Evolutionary conservation across 1,284 basidiomycete species (phyloP).

Genomic region (Pholiota adiposa): DNA sequence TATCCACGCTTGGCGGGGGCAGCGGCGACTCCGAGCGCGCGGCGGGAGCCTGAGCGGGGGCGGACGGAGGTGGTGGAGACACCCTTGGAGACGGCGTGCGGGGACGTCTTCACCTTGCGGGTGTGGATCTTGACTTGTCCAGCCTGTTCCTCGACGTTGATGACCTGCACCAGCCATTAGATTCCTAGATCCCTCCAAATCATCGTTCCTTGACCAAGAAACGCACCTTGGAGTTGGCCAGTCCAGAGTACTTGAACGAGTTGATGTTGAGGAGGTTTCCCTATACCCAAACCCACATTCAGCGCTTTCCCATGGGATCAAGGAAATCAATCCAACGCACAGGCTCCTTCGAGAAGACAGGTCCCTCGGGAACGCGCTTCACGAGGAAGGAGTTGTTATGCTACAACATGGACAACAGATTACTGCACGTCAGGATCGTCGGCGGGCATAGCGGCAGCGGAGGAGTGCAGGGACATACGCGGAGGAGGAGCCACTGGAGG

Average conservation of each 20-base stretch:
- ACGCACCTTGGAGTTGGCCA: slow-evolving; percentile 81
- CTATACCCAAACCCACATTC: slow-evolving; percentile 40
- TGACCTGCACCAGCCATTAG: slow-evolving; percentile 47
- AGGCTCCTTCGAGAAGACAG: slow-evolving; percentile 83
- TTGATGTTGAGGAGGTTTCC: slow-evolving; percentile 88
- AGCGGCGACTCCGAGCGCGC: slow-evolving; percentile 74
- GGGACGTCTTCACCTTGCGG: slow-evolving; percentile 69
- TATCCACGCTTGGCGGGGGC: slow-evolving; percentile 74
- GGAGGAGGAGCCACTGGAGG: slow-evolving; percentile 90
- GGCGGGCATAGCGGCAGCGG: neutral
- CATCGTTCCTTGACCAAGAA: too few species aligned
- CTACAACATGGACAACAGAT: slow-evolving; percentile 51
- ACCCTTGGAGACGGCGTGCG: slow-evolving; percentile 54
- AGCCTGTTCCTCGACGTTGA: slow-evolving; percentile 66
- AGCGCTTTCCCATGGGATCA: slow-evolving; percentile 6
- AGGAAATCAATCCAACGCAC: slow-evolving; percentile 59
- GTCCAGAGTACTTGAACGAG: slow-evolving; percentile 88
- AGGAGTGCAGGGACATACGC: slow-evolving; percentile 55
- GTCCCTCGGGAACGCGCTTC: slow-evolving; percentile 73
- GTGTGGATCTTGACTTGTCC: slow-evolving; percentile 71
- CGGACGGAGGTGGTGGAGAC: slow-evolving; percentile 62
- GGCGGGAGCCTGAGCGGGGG: slow-evolving; percentile 74
- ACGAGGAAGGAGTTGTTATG: slow-evolving; percentile 86
- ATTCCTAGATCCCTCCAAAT: neutral
- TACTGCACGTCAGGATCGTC: slow-evolving; percentile 16